These are phyloP conservation scores for rapeseed (Brassica napus) DNA, from an alignment of 345 rosid species.

Conservation along the genomic window Da-Ae NC_063448.1:201001-201500, in stretches of 20 bases:
- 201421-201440: conserved; percentile 6
- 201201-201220: conserved; percentile 7
- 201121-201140: not conserved
- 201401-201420: not conserved
- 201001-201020: conserved; percentile 91
- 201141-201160: conserved; percentile 3
- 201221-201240: not conserved
- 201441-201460: conserved; percentile 93
- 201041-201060: not conserved
- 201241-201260: not conserved
- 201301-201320: no score
- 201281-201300: no score
- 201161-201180: not conserved
- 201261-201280: no score
- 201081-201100: not conserved
- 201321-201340: no score
- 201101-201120: not conserved
- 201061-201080: not conserved
- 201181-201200: not conserved
- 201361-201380: no score
- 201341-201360: no score
- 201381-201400: no score
- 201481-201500: conserved; percentile 93
- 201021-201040: not conserved
- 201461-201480: conserved; percentile 51